These are phyloP conservation scores for Dissophora globulifera DNA, from an alignment of 192 early-diverging fungal species.

Conservation along the genomic window DNA sequence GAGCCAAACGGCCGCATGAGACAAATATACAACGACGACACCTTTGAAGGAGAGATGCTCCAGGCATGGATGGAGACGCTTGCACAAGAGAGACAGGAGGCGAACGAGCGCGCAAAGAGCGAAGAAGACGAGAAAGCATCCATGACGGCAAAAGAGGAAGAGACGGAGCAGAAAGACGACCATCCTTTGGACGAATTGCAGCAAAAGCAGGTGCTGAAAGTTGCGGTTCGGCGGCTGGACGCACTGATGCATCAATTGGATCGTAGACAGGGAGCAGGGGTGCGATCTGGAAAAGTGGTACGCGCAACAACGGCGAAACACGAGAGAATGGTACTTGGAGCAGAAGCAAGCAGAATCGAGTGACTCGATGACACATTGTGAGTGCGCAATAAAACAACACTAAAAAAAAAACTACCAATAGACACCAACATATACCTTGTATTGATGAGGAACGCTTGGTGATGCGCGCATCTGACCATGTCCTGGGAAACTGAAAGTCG, in stretches of 20 bases:
- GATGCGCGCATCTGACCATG: too few species aligned
- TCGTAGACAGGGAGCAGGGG: background rate
- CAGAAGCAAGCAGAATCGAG: too few species aligned
- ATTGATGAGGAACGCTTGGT: too few species aligned
- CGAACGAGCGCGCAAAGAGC: conserved; percentile 13
- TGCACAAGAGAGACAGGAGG: conserved; percentile 39
- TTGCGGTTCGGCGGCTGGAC: conserved; percentile 23
- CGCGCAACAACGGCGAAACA: too few species aligned
- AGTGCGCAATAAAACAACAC: too few species aligned
- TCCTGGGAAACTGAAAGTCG: too few species aligned
- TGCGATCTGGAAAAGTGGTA: background rate
- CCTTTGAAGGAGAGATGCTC: conserved; percentile 49
- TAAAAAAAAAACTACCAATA: too few species aligned
- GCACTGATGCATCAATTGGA: conserved; percentile 41
- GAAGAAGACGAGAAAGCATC: background rate
- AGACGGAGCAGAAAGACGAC: background rate
- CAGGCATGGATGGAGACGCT: conserved; percentile 51
- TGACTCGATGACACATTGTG: too few species aligned
- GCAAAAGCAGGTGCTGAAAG: conserved; percentile 11
- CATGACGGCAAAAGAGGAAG: background rate
- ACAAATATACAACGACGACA: conserved; percentile 37
- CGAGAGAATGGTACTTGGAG: too few species aligned
- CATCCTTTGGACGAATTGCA: background rate
- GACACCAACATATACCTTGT: too few species aligned
- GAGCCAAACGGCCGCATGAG: background rate